A percentile compares a stretch with the other conserved stretches of the same genome.
Evolutionary conservation across 192 early-diverging fungal genomes (phyloP).

Genomic region (Linnemannia elongata): DNA sequence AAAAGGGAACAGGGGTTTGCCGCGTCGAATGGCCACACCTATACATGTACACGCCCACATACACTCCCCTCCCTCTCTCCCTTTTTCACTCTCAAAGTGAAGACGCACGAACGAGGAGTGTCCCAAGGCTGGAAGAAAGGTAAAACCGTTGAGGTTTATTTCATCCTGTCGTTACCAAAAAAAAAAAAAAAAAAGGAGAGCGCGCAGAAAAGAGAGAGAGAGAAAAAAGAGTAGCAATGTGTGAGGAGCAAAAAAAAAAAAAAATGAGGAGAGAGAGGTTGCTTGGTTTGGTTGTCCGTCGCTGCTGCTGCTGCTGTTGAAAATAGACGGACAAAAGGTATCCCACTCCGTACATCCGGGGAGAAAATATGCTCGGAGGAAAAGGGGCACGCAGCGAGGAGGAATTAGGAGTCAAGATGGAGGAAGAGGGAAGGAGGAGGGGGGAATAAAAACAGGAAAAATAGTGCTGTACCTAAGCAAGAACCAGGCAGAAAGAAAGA

Average conservation of each 20-base stretch:
- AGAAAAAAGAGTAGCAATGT: neutral
- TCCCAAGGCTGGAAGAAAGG: neutral
- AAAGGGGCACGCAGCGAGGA: neutral
- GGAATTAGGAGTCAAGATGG: neutral
- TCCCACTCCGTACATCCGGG: neutral
- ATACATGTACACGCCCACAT: too few relatives aligned
- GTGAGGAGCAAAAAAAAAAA: neutral
- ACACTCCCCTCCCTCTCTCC: neutral
- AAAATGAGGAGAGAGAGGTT: too few relatives aligned
- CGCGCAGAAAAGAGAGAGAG: neutral
- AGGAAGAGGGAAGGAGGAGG: neutral
- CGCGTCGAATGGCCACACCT: neutral
- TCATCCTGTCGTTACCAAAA: neutral
- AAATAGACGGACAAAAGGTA: neutral
- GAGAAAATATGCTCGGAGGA: neutral
- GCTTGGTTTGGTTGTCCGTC: neutral
- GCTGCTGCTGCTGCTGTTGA: neutral
- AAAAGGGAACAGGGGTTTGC: neutral
- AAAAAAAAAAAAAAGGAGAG: conserved; percentile 7
- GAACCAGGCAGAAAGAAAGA: neutral
- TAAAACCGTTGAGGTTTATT: conserved; percentile 8
- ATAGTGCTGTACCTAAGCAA: neutral
- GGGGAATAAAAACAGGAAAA: neutral
- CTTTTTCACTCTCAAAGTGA: neutral
- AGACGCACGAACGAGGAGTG: neutral